These are phyloP conservation scores for Calamus simplicifolius DNA, from an alignment of 176 grass and related monocot species.

Conservation along the genomic window DNA sequence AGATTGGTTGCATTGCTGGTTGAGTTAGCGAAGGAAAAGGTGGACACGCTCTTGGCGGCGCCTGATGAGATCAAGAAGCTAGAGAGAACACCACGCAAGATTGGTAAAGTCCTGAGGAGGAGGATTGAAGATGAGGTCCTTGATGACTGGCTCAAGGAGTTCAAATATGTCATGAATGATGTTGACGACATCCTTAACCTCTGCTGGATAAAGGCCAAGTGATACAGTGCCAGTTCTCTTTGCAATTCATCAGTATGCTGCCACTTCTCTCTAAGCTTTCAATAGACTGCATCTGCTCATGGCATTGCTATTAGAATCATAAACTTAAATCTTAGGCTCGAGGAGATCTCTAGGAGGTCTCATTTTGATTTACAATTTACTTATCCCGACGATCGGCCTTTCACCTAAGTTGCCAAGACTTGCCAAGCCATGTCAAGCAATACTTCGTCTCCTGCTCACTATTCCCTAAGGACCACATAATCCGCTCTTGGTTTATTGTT, in stretches of 20 bases:
- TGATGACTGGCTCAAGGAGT: slow-evolving; percentile 28
- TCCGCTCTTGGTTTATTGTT: no score
- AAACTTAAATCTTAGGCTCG: slow-evolving; percentile 37
- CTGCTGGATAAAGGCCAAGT: slow-evolving; percentile 27
- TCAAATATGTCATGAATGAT: slow-evolving; percentile 31
- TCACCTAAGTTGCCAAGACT: no score
- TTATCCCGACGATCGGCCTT: neutral
- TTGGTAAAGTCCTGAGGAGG: slow-evolving; percentile 27
- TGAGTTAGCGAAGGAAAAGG: slow-evolving; percentile 12
- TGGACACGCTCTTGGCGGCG: slow-evolving; percentile 21
- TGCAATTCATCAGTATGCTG: slow-evolving; percentile 3
- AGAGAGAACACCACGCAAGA: slow-evolving; percentile 22
- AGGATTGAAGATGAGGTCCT: slow-evolving; percentile 24
- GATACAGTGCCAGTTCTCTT: slow-evolving; percentile 17
- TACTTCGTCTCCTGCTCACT: no score
- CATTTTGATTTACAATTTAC: slow-evolving; percentile 32
- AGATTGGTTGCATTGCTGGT: no score
- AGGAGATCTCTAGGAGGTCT: slow-evolving; percentile 27
- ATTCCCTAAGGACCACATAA: no score
- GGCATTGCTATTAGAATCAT: slow-evolving; percentile 26
- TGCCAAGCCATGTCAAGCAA: no score
- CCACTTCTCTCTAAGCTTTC: slow-evolving; percentile 35
- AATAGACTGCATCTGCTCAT: slow-evolving; percentile 6
- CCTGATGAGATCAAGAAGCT: slow-evolving; percentile 23
- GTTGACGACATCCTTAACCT: slow-evolving; percentile 35